Evolutionary conservation across 345 rosid species (phyloP).

Genomic region (Gossypium rotundifolium): DNA sequence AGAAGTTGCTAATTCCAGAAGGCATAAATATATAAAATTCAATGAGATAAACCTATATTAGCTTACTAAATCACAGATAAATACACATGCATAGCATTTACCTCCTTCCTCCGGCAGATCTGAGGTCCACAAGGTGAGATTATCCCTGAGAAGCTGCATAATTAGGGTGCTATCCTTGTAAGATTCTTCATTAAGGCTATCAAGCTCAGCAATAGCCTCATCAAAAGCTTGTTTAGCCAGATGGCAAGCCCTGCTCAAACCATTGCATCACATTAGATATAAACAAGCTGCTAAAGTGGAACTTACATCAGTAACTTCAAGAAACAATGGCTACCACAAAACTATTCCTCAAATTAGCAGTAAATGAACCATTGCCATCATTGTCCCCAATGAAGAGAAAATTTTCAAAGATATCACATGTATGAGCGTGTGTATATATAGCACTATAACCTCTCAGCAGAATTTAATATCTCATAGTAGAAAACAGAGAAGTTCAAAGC

Average conservation of each 20-base stretch:
- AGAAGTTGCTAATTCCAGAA: background rate
- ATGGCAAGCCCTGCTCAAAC: conserved; percentile 58
- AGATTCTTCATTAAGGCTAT: conserved; percentile 82
- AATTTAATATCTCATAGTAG: conserved; percentile 80
- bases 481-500: conserved; percentile 86
- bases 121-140: conserved; percentile 78
- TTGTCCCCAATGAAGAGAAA: background rate
- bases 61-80: background rate
- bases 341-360: background rate
- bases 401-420: background rate
- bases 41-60: background rate
- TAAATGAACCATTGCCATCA: background rate
- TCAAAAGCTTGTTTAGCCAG: conserved; percentile 88
- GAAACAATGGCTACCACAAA: background rate
- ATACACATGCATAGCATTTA: conserved; percentile 15
- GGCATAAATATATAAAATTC: background rate
- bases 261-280: conserved; percentile 5
- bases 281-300: background rate
- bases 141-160: conserved; percentile 90
- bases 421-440: too few species aligned
- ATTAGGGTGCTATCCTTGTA: conserved; percentile 87
- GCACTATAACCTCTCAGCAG: conserved; percentile 55
- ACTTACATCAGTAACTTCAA: background rate
- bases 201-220: conserved; percentile 78
- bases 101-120: conserved; percentile 87